A percentile compares a stretch with the other conserved stretches of the same genome.
Evolutionary conservation across 352 stramenopile species (phyloP).

Genomic region (Phytophthora cryptogea): DNA sequence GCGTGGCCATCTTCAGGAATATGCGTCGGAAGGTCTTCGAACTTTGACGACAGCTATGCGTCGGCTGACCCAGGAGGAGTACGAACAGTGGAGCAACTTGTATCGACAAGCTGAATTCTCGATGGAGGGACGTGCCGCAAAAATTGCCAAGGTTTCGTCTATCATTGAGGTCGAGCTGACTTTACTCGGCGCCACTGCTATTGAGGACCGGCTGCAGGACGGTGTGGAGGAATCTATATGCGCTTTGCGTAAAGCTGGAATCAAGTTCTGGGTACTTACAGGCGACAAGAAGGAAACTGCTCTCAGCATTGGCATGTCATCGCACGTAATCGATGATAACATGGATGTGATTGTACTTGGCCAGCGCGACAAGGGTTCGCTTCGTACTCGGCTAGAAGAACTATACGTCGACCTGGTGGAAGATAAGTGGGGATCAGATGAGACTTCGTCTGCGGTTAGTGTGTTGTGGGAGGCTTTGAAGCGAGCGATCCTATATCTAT

Average conservation of each 20-base stretch:
- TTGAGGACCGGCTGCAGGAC: constrained; percentile 94
- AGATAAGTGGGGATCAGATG: constrained; percentile 86
- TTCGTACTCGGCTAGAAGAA: constrained; percentile 81
- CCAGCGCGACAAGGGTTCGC: constrained; percentile 76
- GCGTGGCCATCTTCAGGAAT: constrained; percentile 81
- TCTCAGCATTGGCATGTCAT: constrained; percentile 89
- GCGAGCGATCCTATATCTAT: constrained; percentile 66
- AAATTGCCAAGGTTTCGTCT: constrained; percentile 76
- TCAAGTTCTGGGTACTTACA: constrained; percentile 97
- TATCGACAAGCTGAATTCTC: constrained; percentile 83
- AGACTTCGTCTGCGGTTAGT: constrained; percentile 74
- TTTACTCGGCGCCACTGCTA: constrained; percentile 90
- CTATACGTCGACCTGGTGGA: constrained; percentile 88
- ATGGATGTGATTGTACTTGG: constrained; percentile 90
- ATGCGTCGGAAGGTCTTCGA: constrained; percentile 76
- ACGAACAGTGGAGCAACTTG: constrained; percentile 69
- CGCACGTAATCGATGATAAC: constrained; percentile 89
- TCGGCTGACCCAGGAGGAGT: constrained; percentile 70
- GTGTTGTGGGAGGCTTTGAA: constrained; percentile 84
- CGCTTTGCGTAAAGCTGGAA: constrained; percentile 91
- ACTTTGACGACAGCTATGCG: constrained; percentile 79
- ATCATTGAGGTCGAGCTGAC: constrained; percentile 88
- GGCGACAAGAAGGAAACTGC: constrained; percentile 91
- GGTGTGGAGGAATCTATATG: constrained; percentile 93
- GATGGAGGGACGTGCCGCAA: constrained; percentile 67